phyloP scores from a whole-genome alignment of 2,329 filamentous ascomycete genomes.

The Aspergillus sp. region DNA sequence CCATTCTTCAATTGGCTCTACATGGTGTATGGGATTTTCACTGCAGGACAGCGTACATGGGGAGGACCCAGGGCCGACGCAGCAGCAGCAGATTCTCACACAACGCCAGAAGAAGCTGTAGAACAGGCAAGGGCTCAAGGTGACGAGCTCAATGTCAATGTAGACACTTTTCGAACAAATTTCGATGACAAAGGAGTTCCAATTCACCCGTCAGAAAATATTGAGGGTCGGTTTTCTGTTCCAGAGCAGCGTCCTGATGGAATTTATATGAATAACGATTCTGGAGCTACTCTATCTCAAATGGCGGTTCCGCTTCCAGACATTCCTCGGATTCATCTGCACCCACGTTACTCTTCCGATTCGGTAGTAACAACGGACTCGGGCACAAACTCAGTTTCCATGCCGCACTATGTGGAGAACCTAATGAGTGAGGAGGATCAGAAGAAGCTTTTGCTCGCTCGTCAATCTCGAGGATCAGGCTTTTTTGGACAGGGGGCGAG shows the following conservation, averaged over 20 bases:
- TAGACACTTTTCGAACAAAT: conserved; percentile 68
- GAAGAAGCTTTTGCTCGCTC: conserved; percentile 67
- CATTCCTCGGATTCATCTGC: conserved; percentile 44
- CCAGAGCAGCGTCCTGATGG: conserved; percentile 61
- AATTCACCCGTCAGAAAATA: conserved; percentile 66
- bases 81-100: conserved; percentile 69
- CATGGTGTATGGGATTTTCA: conserved; percentile 96
- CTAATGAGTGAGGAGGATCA: conserved; percentile 76
- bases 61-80: conserved; percentile 89
- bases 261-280: conserved; percentile 67
- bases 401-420: conserved; percentile 66
- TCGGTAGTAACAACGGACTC: conserved; percentile 59
- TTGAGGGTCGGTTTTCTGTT: conserved; percentile 75
- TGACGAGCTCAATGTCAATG: conserved; percentile 84
- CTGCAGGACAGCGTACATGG: conserved; percentile 91
- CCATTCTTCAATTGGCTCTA: conserved; percentile 98
- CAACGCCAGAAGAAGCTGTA: conserved; percentile 76
- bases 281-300: conserved; percentile 54
- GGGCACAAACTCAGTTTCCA: conserved; percentile 56
- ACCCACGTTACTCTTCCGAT: conserved; percentile 61
- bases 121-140: conserved; percentile 72
- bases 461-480: conserved; percentile 35
- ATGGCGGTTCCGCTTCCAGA: conserved; percentile 42
- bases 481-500: no score
- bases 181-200: conserved; percentile 46